Evolutionary conservation across 2,329 filamentous ascomycete species (phyloP).

Genomic region (Venturia oleaginea): DNA sequence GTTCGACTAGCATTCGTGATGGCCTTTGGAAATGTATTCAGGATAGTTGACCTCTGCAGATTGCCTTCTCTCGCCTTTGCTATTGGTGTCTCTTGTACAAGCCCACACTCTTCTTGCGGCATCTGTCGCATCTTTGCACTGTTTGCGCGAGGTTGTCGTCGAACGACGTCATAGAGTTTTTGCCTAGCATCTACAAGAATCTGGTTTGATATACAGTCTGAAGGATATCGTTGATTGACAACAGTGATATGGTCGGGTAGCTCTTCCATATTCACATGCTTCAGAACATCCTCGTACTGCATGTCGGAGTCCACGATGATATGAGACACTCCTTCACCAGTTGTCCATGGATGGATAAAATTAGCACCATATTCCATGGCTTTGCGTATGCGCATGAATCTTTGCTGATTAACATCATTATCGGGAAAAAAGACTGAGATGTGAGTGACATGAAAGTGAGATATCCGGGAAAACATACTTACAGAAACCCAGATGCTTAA

Average conservation of each 20-base stretch:
- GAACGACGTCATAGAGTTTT: constrained; percentile 8
- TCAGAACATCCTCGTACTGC: constrained; percentile 53
- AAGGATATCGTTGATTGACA: constrained; percentile 59
- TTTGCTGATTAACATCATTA: constrained; percentile 58
- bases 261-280: constrained; percentile 40
- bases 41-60: not conserved
- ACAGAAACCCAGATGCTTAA: constrained; percentile 27
- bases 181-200: constrained; percentile 34
- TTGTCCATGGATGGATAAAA: constrained; percentile 53
- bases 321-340: constrained; percentile 53
- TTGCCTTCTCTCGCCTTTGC: not conserved
- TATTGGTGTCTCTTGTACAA: not conserved
- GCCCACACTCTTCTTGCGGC: not conserved
- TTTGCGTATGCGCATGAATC: constrained; percentile 64
- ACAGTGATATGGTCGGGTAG: constrained; percentile 47
- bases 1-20: not conserved
- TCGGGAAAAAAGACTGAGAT: constrained; percentile 60
- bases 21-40: not conserved
- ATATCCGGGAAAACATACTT: constrained; percentile 5
- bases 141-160: not conserved
- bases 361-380: constrained; percentile 65
- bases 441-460: not conserved
- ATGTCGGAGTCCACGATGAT: constrained; percentile 67
- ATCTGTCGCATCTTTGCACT: not conserved
- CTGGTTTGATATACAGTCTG: constrained; percentile 56